Evolutionary conservation across 148 eudicot genomes (phyloP).

Genomic region (Hydrangea macrophylla): DNA sequence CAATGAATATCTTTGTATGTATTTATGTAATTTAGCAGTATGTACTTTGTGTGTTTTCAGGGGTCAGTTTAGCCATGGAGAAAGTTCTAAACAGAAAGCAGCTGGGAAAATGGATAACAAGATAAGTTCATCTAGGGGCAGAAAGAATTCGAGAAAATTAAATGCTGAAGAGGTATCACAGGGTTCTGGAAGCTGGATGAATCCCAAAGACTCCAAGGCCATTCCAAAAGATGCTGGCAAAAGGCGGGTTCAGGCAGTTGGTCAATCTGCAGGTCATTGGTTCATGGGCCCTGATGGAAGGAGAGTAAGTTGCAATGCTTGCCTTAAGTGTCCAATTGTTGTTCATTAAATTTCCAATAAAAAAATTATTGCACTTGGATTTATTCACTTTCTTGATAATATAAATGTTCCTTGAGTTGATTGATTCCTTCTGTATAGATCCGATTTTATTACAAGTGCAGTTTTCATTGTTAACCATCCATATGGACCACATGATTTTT

Average conservation of each 20-base stretch:
- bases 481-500: background rate
- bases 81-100: slow-evolving; percentile 40
- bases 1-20: background rate
- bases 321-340: background rate
- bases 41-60: slow-evolving; percentile 33
- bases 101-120: slow-evolving; percentile 23
- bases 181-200: slow-evolving; percentile 60
- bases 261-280: slow-evolving; percentile 80
- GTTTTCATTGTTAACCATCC: background rate
- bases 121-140: slow-evolving; percentile 36
- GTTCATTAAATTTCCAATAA: background rate
- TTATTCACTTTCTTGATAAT: background rate
- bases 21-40: slow-evolving; percentile 8
- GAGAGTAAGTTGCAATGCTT: slow-evolving; percentile 47
- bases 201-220: slow-evolving; percentile 40
- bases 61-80: slow-evolving; percentile 68
- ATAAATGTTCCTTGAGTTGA: background rate
- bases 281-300: slow-evolving; percentile 59
- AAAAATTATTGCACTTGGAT: background rate
- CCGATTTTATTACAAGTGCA: background rate
- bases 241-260: slow-evolving; percentile 78
- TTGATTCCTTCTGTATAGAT: background rate
- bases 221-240: slow-evolving; percentile 76
- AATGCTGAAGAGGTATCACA: slow-evolving; percentile 26
- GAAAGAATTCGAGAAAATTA: slow-evolving; percentile 41